Base-by-base conservation (phyloP, 768 basidiomycete species). In the Butyriboletus loyo region DNA sequence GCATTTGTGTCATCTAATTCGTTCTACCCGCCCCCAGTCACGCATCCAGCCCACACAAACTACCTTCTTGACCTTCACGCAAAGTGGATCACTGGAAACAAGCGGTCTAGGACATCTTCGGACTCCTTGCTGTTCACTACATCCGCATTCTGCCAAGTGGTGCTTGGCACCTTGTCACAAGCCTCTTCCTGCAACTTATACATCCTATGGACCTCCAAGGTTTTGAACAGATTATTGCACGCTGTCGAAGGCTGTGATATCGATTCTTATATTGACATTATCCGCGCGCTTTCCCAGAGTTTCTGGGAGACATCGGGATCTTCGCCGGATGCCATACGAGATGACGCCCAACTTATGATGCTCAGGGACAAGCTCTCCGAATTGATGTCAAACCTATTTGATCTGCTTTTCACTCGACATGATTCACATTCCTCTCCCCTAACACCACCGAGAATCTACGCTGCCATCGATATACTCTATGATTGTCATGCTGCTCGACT, bases 41-140 rank as follows among this genome's bases (percentile, higher is more conserved):
- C 70, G 17, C 77, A 81, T 48, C 73, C 78, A 4, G 69, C 73
- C 3, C 78, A 83, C 63, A 65, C 69, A 13, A 68, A 67, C 44
- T 83, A 78, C 59, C 73, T 85, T 36, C 54, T 73, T 15, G 74
- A 78, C 40, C 69, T 83, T 27, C 68, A 68, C 39, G 57, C 63
- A n/a, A 65, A 61, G 38, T 83, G 81, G 75, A 65, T 42, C 44
- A 47, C 42, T 17, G 49, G 58, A 44, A 57, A 60, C 21, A 53
- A 38, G 19, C 25, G 39, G 2, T 37, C 52, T 24, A 37, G 30
- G 3, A 11, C 50, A 37, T 32, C 55, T 43, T 36, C 44, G 11
- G 40, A 22, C 7, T 19, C 44, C 7, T 49, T 25, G 7, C 35
- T 55, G 13, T 71, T 70, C 35, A 69, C 67, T 1, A 66, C 67